phyloP scores from a whole-genome alignment of 1,284 basidiomycete species.

The Ustilago trichophora region DNA sequence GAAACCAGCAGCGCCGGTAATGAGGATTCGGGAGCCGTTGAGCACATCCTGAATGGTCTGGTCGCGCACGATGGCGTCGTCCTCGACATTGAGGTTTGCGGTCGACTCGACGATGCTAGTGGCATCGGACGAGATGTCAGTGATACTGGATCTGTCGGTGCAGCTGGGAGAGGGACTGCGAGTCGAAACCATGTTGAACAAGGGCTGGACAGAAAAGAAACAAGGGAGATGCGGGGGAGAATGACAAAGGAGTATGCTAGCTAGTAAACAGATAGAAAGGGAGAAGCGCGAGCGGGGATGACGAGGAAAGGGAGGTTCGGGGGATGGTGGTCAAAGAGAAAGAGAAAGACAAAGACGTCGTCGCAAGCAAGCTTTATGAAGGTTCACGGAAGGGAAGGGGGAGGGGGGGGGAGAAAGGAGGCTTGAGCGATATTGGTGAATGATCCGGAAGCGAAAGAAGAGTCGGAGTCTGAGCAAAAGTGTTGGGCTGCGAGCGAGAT shows the following conservation, averaged over 20 bases:
- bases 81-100: constrained; percentile 14
- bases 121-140: constrained; percentile 32
- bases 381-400: no score
- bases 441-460: background rate
- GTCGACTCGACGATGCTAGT: constrained; percentile 31
- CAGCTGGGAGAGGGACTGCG: constrained; percentile 30
- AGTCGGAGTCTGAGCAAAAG: no score
- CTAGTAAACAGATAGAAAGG: background rate
- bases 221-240: background rate
- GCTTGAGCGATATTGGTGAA: background rate
- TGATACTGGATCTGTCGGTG: constrained; percentile 29
- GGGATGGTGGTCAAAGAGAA: constrained; percentile 14
- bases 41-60: constrained; percentile 33
- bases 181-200: constrained; percentile 28
- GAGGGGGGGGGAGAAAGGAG: no score
- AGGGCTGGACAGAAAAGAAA: background rate
- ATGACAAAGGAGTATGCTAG: background rate
- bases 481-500: no score
- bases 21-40: constrained; percentile 35
- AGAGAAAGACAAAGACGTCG: background rate
- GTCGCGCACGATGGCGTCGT: constrained; percentile 15
- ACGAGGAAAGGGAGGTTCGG: background rate
- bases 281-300: background rate
- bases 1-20: constrained; percentile 47
- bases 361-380: constrained; percentile 2